Evolutionary conservation across 345 rosid species (phyloP), one percentile per base, ranked within the genome.

Genomic region (Durio zibethinus): DNA sequence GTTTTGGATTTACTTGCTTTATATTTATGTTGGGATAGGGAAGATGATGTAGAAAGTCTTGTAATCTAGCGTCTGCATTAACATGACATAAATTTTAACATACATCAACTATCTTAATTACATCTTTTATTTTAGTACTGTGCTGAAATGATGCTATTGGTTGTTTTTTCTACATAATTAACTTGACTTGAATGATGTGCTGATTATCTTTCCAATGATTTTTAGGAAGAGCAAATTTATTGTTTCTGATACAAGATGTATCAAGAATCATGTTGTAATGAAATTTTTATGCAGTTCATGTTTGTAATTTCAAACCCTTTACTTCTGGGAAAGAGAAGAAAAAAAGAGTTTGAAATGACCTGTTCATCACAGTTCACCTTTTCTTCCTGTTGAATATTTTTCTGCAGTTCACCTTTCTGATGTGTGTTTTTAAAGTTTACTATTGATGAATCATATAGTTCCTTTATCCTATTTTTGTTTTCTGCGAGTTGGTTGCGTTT

Each of bases 211-310:
- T 54, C 29, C 7, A 48, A 21, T 23, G 33, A 27, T n/a, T 27
- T 71, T 48, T 42, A 5, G 43, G 14, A 57, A 8, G 36, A 5
- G 35, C 10, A 23, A 42, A 42, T 10, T 42, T 45, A 67, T 67
- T 33, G 25, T 43, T 63, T 25, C 21, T 25, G 29, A 15, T 25
- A 43, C 14, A 45, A 15, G 54, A 12, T 43, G 15, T 21, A 12
- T 25, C 33, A 4, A 45, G 73, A 47, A 47, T 29, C 56, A 25
- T 43, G 21, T 68, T 45, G 40, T 60, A 27, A 23, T 40, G 38
- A 74, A 45, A 29, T 15, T 60, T 61, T 74, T 61, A 2, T 75
- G 73, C 73, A 25, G 56, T 47, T 45, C 40, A 27, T 45, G 73
- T 25, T 69, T 47, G 35, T 25, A 69, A 69, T 47, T 25, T 69